A percentile compares a stretch with the other conserved stretches of the same genome.
These are phyloP conservation scores for Coccomyxa sp. DNA, from an alignment of 139 green algal genomes.

Conservation along the genomic window DNA sequence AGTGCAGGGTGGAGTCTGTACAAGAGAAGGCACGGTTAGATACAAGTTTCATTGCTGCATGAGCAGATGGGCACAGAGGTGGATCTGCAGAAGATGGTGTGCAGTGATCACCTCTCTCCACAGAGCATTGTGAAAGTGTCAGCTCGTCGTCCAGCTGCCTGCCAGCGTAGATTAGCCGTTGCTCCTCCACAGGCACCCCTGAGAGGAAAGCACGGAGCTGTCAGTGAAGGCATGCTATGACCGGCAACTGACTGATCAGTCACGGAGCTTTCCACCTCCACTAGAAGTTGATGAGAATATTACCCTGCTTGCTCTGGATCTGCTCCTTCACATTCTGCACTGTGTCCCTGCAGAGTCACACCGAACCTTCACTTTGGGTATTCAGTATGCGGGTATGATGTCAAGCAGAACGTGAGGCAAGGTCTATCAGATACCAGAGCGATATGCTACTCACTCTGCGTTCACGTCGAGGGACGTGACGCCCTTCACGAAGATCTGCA, in stretches of 20 bases:
- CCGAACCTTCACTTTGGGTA: no score
- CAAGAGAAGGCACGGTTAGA: background rate
- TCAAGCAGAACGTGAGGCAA: no score
- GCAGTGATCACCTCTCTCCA: conserved; percentile 31
- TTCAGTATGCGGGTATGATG: no score
- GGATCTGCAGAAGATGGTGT: background rate
- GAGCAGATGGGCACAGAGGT: background rate
- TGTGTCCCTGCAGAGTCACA: conserved; percentile 68
- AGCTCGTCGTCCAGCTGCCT: conserved; percentile 98
- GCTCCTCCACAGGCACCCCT: conserved; percentile 94
- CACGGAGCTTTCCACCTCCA: no score
- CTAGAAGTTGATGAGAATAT: no score
- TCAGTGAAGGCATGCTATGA: no score
- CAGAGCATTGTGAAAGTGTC: conserved; percentile 96
- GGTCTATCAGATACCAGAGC: no score
- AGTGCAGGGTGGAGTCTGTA: conserved; percentile 94
- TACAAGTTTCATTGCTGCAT: background rate
- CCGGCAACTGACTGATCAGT: no score
- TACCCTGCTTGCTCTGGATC: conserved; percentile 94
- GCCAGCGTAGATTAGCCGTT: conserved; percentile 96
- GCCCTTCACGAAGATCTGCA: conserved; percentile 82
- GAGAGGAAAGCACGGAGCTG: no score
- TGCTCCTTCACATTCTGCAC: conserved; percentile 95
- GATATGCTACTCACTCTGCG: background rate
- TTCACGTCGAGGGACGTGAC: conserved; percentile 52